Base-by-base conservation (phyloP, 192 early-diverging fungal genomes). In the Podila minutissima region DNA sequence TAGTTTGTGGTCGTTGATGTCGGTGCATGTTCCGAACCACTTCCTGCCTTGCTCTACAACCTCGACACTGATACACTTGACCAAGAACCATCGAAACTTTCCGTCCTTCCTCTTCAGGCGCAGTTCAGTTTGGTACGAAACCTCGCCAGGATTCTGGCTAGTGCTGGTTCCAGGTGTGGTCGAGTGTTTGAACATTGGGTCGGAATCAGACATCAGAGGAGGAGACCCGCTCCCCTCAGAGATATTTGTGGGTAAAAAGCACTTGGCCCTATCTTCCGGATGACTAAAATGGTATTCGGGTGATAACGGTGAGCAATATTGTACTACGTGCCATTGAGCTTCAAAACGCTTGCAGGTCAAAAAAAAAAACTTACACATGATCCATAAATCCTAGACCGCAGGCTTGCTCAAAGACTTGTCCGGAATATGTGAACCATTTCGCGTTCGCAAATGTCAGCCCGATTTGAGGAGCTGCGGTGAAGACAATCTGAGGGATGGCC, bases 1-100 rank as follows among this genome's bases (percentile, higher is more conserved):
- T 31, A 87, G 49, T 61, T 89, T 89, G 19, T 89, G 88, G 72
- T 89, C 86, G 55, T 89, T 88, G 66, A 89, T 89, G 59, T 89
- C 88, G 10, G 88, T 89, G 51, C 88, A 89, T 35, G 88, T 88
- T 38, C 88, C 88, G 60, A 89, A 88, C 88, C 88, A 89, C 64
- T 83, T 73, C 32, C 83, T 75, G 19, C 85, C 85, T 37, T 84
- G 78, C 49, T 86, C 86, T 0, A 75, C 74, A 35, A 75, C 79
- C 59, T 89, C 86, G 7, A 89, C 85, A 58, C 85, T 86, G 4
- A 88, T 86, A 70, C 85, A 88, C 55, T 89, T 89, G 55, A 89
- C 85, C 49, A 89, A 61, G 50, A 88, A 88, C 88, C 88, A 89
- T 59, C 78, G 51, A 51, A 86, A 88, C 24, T 83, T 70, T 7